Base-by-base conservation (phyloP, 2,329 filamentous ascomycete species). In the Aspergillus awamori region DNA sequence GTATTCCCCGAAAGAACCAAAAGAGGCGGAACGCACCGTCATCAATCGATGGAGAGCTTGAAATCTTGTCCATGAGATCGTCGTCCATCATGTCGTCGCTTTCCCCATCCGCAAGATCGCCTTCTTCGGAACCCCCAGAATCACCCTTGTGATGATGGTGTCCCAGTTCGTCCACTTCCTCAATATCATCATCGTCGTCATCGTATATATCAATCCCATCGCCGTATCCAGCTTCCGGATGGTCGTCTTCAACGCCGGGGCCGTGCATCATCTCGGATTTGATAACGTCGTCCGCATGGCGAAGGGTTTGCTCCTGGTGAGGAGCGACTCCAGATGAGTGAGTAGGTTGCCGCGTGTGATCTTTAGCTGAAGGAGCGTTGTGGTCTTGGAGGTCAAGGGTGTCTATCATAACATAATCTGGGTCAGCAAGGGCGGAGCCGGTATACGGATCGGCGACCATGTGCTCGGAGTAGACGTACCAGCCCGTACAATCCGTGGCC, bases 41-140 rank as follows among this genome's bases (percentile, higher is more conserved):
- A 83, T 96, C 93, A 79, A 99, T 99, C 70, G 94, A 98, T 74
- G 95, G 95, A 71, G 94, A 98, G 79, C 93, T 98, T 72, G 94
- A 98, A 68, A 99, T 97, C 79, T 95, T 95, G 82, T 98, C 95
- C 90, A 96, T 92, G 88, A 97, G 88, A 77, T 98, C 94, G 78
- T 97, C 88, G 73, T 96, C 93, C 76, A 93, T 80, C 70, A 91
- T 86, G 69, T 91, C 90, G 63, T 86, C 84, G 36, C 79, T 80
- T 64, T 91, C 86, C 52, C 84, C 90, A 70, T 89, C 88, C 53
- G 87, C 87, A 66, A 81, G 75, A 57, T 86, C 83, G 13, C 72
- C 78, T 55, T 87, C 85, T 48, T 76, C 72, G 2, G 66, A 63
- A 22, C 60, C 68, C n/a, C 65, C 57, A 1, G 17, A 8, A 36